These are phyloP conservation scores for Penicillium maclennaniae DNA, from an alignment of 495 filamentous ascomycete genomes.

Conservation along the genomic window DNA sequence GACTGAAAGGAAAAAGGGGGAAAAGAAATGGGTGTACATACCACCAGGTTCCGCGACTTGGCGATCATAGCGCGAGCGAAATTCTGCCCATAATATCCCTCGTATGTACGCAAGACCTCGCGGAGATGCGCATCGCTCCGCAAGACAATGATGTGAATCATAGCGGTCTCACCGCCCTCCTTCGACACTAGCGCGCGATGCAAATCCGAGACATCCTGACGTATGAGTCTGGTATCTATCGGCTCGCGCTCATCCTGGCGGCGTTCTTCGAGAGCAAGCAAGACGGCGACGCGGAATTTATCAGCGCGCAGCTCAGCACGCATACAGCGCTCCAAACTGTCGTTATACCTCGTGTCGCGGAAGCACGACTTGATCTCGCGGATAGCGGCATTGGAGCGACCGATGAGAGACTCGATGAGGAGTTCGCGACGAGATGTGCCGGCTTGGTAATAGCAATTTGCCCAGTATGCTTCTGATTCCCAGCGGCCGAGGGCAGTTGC, in stretches of 20 bases:
- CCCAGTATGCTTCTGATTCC: slow-evolving; percentile 96
- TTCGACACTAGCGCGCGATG: slow-evolving; percentile 64
- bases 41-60: slow-evolving; percentile 86
- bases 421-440: slow-evolving; percentile 79
- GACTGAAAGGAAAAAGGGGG: background rate
- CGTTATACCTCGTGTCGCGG: slow-evolving; percentile 84
- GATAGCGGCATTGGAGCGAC: slow-evolving; percentile 80
- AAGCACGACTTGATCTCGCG: slow-evolving; percentile 90
- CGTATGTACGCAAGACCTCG: slow-evolving; percentile 73
- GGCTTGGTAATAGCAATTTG: slow-evolving; percentile 96
- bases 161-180: slow-evolving; percentile 83
- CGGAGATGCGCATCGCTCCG: slow-evolving; percentile 76
- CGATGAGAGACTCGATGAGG: slow-evolving; percentile 89
- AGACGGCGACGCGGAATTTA: slow-evolving; percentile 87
- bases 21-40: slow-evolving; percentile 41
- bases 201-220: slow-evolving; percentile 69
- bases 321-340: slow-evolving; percentile 81
- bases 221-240: slow-evolving; percentile 53
- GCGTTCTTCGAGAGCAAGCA: slow-evolving; percentile 75
- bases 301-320: slow-evolving; percentile 86
- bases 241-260: slow-evolving; percentile 73
- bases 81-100: slow-evolving; percentile 64
- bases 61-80: slow-evolving; percentile 83
- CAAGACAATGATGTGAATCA: slow-evolving; percentile 80
- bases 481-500: slow-evolving; percentile 85